Evolutionary conservation across 2,329 filamentous ascomycete species (phyloP), one percentile per base, ranked within the genome.

Genomic region (Colletotrichum noveboracense): DNA sequence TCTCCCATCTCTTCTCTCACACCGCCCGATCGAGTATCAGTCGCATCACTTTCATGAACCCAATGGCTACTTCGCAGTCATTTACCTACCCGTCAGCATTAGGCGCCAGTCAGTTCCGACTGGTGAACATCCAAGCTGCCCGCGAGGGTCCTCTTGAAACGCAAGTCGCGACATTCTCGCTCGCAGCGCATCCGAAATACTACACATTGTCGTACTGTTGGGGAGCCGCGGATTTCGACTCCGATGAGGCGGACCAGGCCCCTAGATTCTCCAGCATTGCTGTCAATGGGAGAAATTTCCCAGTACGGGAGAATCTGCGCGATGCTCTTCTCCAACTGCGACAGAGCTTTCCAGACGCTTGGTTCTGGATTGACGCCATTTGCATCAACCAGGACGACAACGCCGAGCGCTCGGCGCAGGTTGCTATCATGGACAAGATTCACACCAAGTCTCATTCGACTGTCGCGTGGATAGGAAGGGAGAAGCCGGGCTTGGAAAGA

Each of bases 361-460:
- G 61, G 61, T 24, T 64, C 30, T 64, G 61, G 61, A 43, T 38
- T 21, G 61, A 64, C 21, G 61, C 61, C 12, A 43, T 64, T 26
- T 64, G 61, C 5, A 38, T 64, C 30, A 43, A 43, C 18, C 72
- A 71, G 34, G 34, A 66, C 28, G 55, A 75, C 28, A 16, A 24
- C 13, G 16, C 16, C 5, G 72, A 75, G 48, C 68, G 68, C 30
- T 36, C 72, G 9, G 14, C 21, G 18, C 72, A 75, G 36, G 72
- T 75, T 12, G 21, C 72, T 43, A 36, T 75, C 30, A 75, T 75
- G 72, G 61, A 32, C 24, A 62, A 66, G 26, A 66, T 75, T 9
- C 71, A 71, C 52, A 60, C 30, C 9, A 34, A 68, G n/a, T 68
- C 72, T 28, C 28, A 61, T 30, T 26, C 36, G 14, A 68, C 70